These are phyloP conservation scores for Pyrenula aspistea DNA, from an alignment of 495 filamentous ascomycete genomes.

Conservation along the genomic window DNA sequence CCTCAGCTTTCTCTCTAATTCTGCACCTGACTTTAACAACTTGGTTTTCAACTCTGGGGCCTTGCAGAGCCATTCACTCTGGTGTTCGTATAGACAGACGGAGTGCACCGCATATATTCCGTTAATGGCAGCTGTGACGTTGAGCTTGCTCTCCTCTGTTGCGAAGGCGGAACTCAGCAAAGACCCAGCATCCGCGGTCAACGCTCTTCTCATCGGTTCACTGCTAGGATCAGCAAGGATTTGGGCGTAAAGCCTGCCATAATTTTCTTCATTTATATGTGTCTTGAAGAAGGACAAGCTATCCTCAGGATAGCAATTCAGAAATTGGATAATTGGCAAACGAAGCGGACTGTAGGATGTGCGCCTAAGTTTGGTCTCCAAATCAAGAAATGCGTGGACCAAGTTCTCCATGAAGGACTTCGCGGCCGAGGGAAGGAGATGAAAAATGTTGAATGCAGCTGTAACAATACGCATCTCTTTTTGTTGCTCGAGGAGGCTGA, in stretches of 20 bases:
- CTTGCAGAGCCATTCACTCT: conserved; percentile 64
- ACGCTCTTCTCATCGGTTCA: conserved; percentile 57
- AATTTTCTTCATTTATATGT: conserved; percentile 66
- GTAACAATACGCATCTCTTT: conserved; percentile 83
- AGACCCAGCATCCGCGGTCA: conserved; percentile 59
- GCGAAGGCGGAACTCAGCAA: conserved; percentile 54
- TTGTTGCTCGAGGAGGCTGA: conserved; percentile 86
- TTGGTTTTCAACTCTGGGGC: conserved; percentile 59
- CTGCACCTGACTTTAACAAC: conserved; percentile 55
- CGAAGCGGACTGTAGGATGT: conserved; percentile 92
- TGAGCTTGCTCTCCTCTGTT: conserved; percentile 42
- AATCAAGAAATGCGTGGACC: conserved; percentile 75
- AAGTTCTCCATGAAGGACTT: conserved; percentile 81
- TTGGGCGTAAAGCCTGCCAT: conserved; percentile 91
- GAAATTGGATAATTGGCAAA: conserved; percentile 81
- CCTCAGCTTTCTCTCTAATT: conserved; percentile 59
- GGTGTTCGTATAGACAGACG: conserved; percentile 39
- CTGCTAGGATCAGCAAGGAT: conserved; percentile 69
- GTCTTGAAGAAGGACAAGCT: conserved; percentile 66
- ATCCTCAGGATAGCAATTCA: conserved; percentile 85
- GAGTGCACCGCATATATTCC: conserved; percentile 75
- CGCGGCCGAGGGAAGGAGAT: conserved; percentile 79
- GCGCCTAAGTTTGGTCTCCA: conserved; percentile 74
- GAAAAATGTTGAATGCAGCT: conserved; percentile 91
- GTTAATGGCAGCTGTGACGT: conserved; percentile 71